These are phyloP conservation scores for Sporothrix curviconia DNA, from an alignment of 2,329 filamentous ascomycete species.

Conservation along the genomic window DNA sequence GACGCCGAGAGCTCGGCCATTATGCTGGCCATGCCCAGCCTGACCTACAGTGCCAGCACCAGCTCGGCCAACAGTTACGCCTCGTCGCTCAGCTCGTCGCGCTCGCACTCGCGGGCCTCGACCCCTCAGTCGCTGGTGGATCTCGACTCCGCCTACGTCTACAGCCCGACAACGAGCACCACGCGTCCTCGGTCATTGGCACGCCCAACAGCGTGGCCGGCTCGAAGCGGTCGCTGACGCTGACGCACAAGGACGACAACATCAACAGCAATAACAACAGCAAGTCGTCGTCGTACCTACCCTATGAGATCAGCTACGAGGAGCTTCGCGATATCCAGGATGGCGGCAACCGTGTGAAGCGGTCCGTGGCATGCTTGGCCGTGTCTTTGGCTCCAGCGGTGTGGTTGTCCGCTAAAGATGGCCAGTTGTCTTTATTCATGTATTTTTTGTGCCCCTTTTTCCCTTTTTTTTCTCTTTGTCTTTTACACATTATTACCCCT, in stretches of 20 bases:
- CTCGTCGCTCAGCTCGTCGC: constrained; percentile 41
- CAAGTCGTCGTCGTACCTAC: constrained; percentile 31
- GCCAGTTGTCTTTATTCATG: background rate
- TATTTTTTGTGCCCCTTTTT: background rate
- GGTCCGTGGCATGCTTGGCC: constrained; percentile 47
- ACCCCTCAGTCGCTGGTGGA: constrained; percentile 41
- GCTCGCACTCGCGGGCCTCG: constrained; percentile 39
- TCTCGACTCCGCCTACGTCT: constrained; percentile 37
- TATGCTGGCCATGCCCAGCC: constrained; percentile 36
- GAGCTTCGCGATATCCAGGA: constrained; percentile 46
- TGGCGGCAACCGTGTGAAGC: constrained; percentile 40
- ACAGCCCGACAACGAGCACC: constrained; percentile 19
- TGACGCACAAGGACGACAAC: background rate
- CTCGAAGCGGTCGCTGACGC: constrained; percentile 15
- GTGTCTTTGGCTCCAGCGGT: constrained; percentile 41
- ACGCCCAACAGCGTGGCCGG: constrained; percentile 20
- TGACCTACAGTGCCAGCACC: constrained; percentile 37
- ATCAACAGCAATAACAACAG: background rate
- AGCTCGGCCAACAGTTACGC: constrained; percentile 41
- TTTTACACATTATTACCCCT: background rate
- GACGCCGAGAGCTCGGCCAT: constrained; percentile 25
- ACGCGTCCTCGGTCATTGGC: constrained; percentile 34
- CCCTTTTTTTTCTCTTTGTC: background rate
- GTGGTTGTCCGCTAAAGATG: constrained; percentile 28
- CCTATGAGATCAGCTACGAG: constrained; percentile 50